Percentiles rank a stretch among this genome's conserved stretches.
Evolutionary conservation across 2,329 filamentous ascomycete genomes (phyloP).

Genomic region (Aspergillus caelatus): DNA sequence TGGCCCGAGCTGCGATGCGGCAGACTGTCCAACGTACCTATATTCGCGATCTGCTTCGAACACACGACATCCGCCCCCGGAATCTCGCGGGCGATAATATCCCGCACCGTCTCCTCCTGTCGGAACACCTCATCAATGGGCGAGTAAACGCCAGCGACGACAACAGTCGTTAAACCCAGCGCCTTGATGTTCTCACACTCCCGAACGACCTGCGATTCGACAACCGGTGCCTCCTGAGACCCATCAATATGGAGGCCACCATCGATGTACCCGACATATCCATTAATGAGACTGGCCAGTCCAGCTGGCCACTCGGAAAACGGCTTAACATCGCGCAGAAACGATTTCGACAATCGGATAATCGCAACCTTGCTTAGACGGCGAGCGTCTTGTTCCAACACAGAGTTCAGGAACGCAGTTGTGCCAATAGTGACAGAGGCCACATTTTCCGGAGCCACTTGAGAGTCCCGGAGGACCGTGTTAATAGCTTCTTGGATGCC

Average conservation of each 20-base stretch:
- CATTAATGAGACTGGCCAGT: background rate
- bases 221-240: background rate
- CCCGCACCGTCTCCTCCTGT: background rate
- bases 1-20: constrained; percentile 44
- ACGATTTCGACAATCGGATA: background rate
- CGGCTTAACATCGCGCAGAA: background rate
- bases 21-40: background rate
- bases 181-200: background rate
- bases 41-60: background rate
- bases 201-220: background rate
- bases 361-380: background rate
- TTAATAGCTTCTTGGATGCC: constrained; percentile 36
- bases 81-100: background rate
- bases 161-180: background rate
- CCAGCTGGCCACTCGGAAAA: background rate
- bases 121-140: background rate
- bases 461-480: constrained; percentile 9
- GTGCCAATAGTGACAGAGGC: constrained; percentile 55
- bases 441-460: constrained; percentile 34
- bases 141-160: background rate
- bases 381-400: constrained; percentile 32
- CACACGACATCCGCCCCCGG: background rate
- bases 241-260: background rate
- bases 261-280: background rate
- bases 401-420: constrained; percentile 57